Base-by-base conservation (phyloP, 2,329 filamentous ascomycete species). In the Leptographium lundbergii region DNA sequence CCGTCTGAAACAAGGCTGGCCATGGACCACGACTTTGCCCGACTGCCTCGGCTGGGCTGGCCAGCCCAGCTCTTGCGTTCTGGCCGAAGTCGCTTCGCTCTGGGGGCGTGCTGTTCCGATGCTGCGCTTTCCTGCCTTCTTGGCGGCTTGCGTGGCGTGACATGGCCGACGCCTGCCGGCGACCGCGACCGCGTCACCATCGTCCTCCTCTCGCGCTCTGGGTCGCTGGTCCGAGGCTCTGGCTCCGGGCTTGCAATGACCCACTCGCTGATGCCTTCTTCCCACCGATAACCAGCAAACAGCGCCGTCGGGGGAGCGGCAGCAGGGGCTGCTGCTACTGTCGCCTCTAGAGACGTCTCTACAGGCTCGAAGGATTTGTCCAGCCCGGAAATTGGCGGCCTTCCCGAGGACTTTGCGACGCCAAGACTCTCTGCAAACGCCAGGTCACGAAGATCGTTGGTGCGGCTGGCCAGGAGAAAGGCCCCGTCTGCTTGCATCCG, bases 361-460 rank as follows among this genome's bases (percentile, higher is more conserved):
- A 19, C 14, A 42, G 39, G 6, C 11, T 17, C 39, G 39, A 19
- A 14, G 17, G 17, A 17, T 6, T 42, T 9, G 45, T 48, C n/a
- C n/a, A 48, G 2, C 4, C 9, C 45, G 4, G 7, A 7, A 4
- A n/a, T 22, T 6, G 6, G 45, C 22, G 45, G n/a, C 7, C 25
- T 14, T 34, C 39, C 54, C 48, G 48, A 53, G 19, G 56, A 39
- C 22, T 54, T 58, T 25, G n/a, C 25, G 29, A 17, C 59, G 50
- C 60, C 59, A 4, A 80, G 68, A 34, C 68, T 72, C 63, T 82
- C 80, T 3, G 79, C 80, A 64, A 78, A 81, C 11, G 75, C 75
- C 48, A 82, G 72, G 63, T 82, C 79, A 29, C 75, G 70, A 7
- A 82, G 68, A 63, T 80, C 76, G 58, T 75, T 76, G 17, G 78